Conservation (phyloP, 768 basidiomycete species). For the Rhizopogon sp. region DNA sequence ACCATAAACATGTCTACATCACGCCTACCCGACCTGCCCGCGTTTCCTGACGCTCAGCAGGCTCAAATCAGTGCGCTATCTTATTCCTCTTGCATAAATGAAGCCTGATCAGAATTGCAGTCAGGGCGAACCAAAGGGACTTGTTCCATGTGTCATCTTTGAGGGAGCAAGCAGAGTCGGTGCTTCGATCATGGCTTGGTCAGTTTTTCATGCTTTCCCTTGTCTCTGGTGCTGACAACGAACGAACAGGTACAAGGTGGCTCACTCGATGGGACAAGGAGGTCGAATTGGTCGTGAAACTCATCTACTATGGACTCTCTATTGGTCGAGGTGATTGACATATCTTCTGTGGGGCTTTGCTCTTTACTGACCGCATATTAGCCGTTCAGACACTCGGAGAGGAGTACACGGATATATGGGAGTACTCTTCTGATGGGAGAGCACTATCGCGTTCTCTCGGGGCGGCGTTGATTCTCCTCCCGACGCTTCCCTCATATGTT, state of each 20-base stretch:
- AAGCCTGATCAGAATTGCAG: slow-evolving; percentile 33
- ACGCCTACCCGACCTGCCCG: slow-evolving; percentile 28
- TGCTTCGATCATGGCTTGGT: slow-evolving; percentile 79
- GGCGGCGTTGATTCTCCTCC: slow-evolving; percentile 56
- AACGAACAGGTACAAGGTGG: slow-evolving; percentile 68
- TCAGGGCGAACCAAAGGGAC: slow-evolving; percentile 83
- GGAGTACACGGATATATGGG: slow-evolving; percentile 86
- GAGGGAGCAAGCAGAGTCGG: slow-evolving; percentile 69
- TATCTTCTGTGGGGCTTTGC: neutral
- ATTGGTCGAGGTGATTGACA: slow-evolving; percentile 58
- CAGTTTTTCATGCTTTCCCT: slow-evolving; percentile 13
- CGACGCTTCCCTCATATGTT: slow-evolving; percentile 60
- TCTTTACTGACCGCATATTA: slow-evolving; percentile 23
- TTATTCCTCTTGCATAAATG: neutral
- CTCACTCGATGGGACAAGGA: slow-evolving; percentile 79
- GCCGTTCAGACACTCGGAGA: slow-evolving; percentile 85
- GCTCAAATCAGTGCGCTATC: slow-evolving; percentile 75
- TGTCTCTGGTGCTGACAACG: slow-evolving; percentile 6
- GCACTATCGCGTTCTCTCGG: slow-evolving; percentile 44
- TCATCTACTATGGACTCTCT: slow-evolving; percentile 71
- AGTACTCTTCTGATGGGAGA: slow-evolving; percentile 42
- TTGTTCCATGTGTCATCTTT: slow-evolving; percentile 70
- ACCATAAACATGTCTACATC: neutral
- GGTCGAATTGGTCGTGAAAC: slow-evolving; percentile 60
- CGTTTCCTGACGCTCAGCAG: slow-evolving; percentile 75